These are phyloP conservation scores for Pseudogymnoascus sp. DNA, from an alignment of 2,329 filamentous ascomycete genomes.

Conservation along the genomic window DNA sequence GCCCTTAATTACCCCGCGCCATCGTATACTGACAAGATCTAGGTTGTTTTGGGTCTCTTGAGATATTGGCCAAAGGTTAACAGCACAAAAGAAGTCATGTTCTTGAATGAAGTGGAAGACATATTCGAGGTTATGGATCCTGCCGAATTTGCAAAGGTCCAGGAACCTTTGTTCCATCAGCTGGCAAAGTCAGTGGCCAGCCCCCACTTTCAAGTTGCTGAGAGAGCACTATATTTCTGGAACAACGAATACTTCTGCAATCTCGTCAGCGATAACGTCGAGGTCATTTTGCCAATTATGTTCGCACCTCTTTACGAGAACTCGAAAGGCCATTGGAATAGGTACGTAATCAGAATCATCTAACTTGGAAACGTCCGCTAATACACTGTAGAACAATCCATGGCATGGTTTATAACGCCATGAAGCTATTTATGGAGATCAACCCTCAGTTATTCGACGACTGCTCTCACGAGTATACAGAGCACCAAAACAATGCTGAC, in stretches of 20 bases:
- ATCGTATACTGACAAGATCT: slow-evolving; percentile 12
- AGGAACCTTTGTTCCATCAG: slow-evolving; percentile 95
- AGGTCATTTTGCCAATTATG: slow-evolving; percentile 98
- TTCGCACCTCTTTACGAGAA: slow-evolving; percentile 98
- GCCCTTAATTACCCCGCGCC: neutral
- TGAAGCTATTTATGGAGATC: slow-evolving; percentile 99
- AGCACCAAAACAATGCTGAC: slow-evolving; percentile 88
- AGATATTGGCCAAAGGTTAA: slow-evolving; percentile 99
- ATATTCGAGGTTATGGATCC: slow-evolving; percentile 99
- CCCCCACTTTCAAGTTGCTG: slow-evolving; percentile 96
- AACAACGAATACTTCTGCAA: slow-evolving; percentile 99
- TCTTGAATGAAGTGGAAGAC: slow-evolving; percentile 96
- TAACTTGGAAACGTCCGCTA: slow-evolving; percentile 23
- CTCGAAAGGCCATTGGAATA: slow-evolving; percentile 98
- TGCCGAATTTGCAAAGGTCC: slow-evolving; percentile 95
- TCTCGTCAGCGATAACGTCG: slow-evolving; percentile 95
- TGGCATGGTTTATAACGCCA: slow-evolving; percentile 99
- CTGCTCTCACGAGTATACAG: slow-evolving; percentile 95
- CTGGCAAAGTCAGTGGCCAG: slow-evolving; percentile 96
- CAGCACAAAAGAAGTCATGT: slow-evolving; percentile 99
- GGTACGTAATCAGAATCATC: slow-evolving; percentile 47
- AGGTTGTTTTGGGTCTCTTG: slow-evolving; percentile 88
- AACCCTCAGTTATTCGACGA: slow-evolving; percentile 98
- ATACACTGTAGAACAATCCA: slow-evolving; percentile 72
- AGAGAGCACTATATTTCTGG: slow-evolving; percentile 97